Evolutionary conservation across 2,329 filamentous ascomycete genomes (phyloP), one percentile per base, ranked within the genome.

Genomic region (Grosmannia penicillata): DNA sequence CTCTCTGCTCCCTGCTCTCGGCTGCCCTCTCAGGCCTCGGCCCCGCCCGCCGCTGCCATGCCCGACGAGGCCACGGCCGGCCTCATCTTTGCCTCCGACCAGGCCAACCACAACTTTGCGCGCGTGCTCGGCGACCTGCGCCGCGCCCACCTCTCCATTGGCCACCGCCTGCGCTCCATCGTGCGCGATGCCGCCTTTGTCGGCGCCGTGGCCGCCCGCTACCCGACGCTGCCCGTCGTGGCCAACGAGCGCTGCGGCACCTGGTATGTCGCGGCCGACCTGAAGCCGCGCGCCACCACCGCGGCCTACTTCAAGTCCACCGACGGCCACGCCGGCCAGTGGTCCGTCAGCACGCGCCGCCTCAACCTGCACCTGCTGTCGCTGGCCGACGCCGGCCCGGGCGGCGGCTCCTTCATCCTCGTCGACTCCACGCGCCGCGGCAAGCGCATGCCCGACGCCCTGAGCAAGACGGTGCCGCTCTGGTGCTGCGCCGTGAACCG

Each of bases 251-350:
- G 91, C 43, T 96, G 91, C 56, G 91, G 91, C 1, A 89, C 83
- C 58, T 98, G 91, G 91, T 96, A 96, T 56, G 81, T 96, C 21
- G 60, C 65, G 25, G 78, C 78, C 0, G 56, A 56, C 18, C 30
- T 8, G 11, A 14, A 8, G 21, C 19, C 21, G 28, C 7, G 52
- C 21, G 91, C 89, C 57, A 60, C 54, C 1, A 82, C 73, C 24
- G 86, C 82, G 47, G 83, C 81, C 24, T 98, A 96, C 59, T 98
- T 96, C 61, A 98, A 98, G 66, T 93, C 84, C 59, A 98, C 91
- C 2, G 91, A 98, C 60, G 91, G 91, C 1, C 91, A 98, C 56
- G 76, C 78, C 37, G 78, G 83, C 8, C 78, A 93, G 52, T 98
- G 91, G 91, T 73, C 78, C 44, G 94, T 96, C 53, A 94, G 83